These are phyloP conservation scores for Cystobasidium pallidum DNA, from an alignment of 1,284 basidiomycete genomes.

Conservation along the genomic window DNA sequence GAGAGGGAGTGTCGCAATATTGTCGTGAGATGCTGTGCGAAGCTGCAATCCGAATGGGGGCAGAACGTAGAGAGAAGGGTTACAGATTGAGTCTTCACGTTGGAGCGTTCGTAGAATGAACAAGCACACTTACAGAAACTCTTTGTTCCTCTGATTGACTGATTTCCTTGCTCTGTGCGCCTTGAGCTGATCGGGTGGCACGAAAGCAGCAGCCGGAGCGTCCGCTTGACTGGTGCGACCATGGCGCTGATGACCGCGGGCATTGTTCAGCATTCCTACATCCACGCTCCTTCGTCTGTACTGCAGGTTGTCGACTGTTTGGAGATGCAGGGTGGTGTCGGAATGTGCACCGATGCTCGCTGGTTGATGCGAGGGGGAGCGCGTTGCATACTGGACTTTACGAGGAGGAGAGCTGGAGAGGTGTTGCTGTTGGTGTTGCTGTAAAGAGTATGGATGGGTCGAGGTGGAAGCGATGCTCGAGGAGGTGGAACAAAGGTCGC, in stretches of 20 bases:
- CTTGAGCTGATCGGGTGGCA: slow-evolving; percentile 36
- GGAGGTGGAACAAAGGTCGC: neutral
- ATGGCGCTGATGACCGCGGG: slow-evolving; percentile 23
- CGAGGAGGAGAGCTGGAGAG: slow-evolving; percentile 1
- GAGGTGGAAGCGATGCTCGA: neutral
- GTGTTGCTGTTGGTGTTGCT: slow-evolving; percentile 2
- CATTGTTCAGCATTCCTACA: slow-evolving; percentile 33
- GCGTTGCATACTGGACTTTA: neutral
- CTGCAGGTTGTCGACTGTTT: slow-evolving; percentile 1
- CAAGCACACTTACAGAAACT: slow-evolving; percentile 39
- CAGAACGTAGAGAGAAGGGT: neutral
- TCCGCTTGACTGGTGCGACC: slow-evolving; percentile 37
- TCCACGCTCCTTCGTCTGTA: slow-evolving; percentile 36
- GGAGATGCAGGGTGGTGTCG: neutral
- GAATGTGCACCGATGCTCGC: neutral
- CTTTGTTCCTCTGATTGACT: slow-evolving; percentile 10
- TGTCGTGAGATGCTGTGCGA: slow-evolving; percentile 53
- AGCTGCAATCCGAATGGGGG: slow-evolving; percentile 41
- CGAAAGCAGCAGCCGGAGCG: slow-evolving; percentile 34
- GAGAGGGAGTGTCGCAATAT: slow-evolving; percentile 54
- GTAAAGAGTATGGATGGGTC: neutral
- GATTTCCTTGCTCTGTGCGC: slow-evolving; percentile 26
- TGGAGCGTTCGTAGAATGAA: too few species aligned
- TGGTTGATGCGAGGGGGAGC: neutral
- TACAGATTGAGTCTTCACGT: too few species aligned